Base-by-base conservation (phyloP, 495 filamentous ascomycete species). In the Aspergillus avenaceus region DNA sequence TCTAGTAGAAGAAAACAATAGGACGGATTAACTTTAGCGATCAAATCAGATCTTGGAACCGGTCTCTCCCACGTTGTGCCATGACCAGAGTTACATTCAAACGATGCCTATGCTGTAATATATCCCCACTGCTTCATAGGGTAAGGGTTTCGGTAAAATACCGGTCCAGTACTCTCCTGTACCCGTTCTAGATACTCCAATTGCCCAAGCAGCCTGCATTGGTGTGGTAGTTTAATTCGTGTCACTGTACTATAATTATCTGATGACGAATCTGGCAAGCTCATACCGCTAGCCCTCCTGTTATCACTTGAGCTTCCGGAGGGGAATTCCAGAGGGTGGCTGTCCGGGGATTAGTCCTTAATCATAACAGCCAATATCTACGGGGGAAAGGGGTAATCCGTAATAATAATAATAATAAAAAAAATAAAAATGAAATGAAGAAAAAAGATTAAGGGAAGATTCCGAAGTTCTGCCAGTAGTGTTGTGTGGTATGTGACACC, bases 401-500 rank as follows among this genome's bases (percentile, higher is more conserved):
- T n/a, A 12, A 27, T 19, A 47, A 19, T 9, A 14, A 40, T 13
- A 13, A 8, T n/a, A 21, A 22, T 16, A 21, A 8, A 16, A 38
- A 28, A 38, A 25, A 22, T 2, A 21, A 18, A 37, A 36, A 21
- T 7, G 9, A 48, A 23, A 48, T 11, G 40, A 48, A 16, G n/a
- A 47, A 29, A 46, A 28, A 47, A 16, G 23, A 22, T 27, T 21
- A 24, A 38, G 49, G 36, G 27, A 47, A 40, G 9, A 44, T 28
- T 44, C 41, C 13, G 3, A 18, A 27, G 13, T 28, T n/a, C n/a
- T 28, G 12, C 24, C 42, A 47, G 28, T 42, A 42, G 24, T n/a
- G 23, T 45, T 28, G 37, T 16, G 53, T 55, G 62, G 65, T 58
- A 68, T 64, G 65, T 53, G 55, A 64, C 62, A 63, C 63, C 54